Percentiles rank a stretch among this genome's conserved stretches.
phyloP scores from a whole-genome alignment of 495 filamentous ascomycete species.

The Astrothelium subdiscretum region DNA sequence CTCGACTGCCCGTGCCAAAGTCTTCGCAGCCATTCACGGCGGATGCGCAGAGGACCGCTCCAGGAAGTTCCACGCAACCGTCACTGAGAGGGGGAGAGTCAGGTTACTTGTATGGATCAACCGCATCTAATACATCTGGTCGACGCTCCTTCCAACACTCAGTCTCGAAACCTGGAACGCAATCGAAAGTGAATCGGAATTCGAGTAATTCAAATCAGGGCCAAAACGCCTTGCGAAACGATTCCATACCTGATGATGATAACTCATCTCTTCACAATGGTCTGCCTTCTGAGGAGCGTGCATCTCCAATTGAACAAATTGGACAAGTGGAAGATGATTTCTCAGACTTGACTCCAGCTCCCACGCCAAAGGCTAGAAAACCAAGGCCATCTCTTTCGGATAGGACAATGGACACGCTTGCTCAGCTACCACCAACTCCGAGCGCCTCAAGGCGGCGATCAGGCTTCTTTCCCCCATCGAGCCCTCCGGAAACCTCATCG shows the following conservation, averaged over 20 bases:
- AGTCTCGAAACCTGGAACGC: neutral
- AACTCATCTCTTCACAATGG: constrained; percentile 19
- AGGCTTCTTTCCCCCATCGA: constrained; percentile 46
- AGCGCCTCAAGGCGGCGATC: constrained; percentile 43
- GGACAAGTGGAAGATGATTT: constrained; percentile 7
- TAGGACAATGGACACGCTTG: constrained; percentile 55
- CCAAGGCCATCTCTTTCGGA: constrained; percentile 51
- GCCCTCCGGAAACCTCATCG: constrained; percentile 45
- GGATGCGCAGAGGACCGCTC: constrained; percentile 5
- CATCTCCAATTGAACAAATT: constrained; percentile 9
- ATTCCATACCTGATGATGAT: constrained; percentile 18
- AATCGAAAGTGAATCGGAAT: neutral
- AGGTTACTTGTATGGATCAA: neutral
- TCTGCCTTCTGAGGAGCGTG: constrained; percentile 14
- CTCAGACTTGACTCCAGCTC: neutral
- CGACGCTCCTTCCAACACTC: neutral
- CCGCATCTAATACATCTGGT: neutral
- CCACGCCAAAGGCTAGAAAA: constrained; percentile 16
- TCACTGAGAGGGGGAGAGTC: neutral
- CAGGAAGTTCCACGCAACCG: neutral
- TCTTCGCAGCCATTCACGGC: constrained; percentile 6
- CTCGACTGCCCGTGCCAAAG: constrained; percentile 22
- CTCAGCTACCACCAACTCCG: constrained; percentile 53
- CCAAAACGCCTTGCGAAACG: constrained; percentile 17
- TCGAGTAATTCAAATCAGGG: neutral